Evolutionary conservation across 2,329 filamentous ascomycete genomes (phyloP), one percentile per base, ranked within the genome.

Genomic region (Keithomyces neogunnii): DNA sequence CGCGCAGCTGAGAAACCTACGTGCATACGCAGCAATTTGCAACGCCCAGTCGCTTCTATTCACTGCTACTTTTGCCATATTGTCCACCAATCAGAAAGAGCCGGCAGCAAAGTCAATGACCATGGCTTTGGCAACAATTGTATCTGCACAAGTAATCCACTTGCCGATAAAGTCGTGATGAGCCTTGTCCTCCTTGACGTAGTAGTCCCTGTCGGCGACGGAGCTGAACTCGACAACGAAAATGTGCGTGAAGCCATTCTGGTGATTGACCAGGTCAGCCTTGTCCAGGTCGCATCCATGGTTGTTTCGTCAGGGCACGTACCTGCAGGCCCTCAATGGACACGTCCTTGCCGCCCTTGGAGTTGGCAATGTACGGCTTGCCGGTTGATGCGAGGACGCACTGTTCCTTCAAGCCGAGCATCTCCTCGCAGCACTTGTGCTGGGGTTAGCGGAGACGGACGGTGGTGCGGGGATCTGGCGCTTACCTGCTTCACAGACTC

Each of bases 221-320:
- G 65, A 83, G 8, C 76, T 74, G 53, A 90, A 89, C 58, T 87
- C 79, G 28, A 77, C 74, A 2, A 90, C 76, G 55, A 89, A 89
- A 0, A 74, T 82, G 62, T 90, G 86, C 0, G 83, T 83, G 48
- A 85, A 78, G 0, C 78, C 84, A 47, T 76, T 73, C 84, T 82
- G 53, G 19, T 19, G 19, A 19, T 19, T 19, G 19, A 19, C 19
- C 19, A 19, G 19, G 19, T 19, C 19, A 19, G 19, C 19, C 19
- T 19, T 19, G 19, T 19, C 19, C 19, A 19, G 19, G 19, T 19
- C 1, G 19, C 19, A 19, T 19, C 1, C 1, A 19, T 1, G 19
- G 19, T 19, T 19, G 19, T 19, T 8, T 11, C 36, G 1, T 8
- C 11, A 28, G 4, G 33, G 26, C 3, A 45, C 59, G 47, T 69